These are phyloP conservation scores for Schoenoplectus tabernaemontani DNA, from an alignment of 202 grass and related monocot species.

Conservation along the genomic window DNA sequence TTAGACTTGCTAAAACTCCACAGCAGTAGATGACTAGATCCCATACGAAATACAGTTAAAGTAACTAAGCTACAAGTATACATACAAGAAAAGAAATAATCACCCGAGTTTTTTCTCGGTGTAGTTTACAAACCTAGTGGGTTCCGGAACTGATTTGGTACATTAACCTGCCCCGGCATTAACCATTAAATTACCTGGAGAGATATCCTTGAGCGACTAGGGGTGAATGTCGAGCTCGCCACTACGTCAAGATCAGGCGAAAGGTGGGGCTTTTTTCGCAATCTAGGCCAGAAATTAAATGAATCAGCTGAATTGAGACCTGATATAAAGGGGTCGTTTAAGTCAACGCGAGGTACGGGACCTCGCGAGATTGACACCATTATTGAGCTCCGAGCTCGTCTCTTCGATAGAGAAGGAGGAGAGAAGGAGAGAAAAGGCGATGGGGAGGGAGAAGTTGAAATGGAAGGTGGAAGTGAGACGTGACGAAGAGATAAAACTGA, in stretches of 20 bases:
- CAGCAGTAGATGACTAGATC: no score
- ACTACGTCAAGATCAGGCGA: neutral
- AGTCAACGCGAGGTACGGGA: neutral
- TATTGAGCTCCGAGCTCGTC: neutral
- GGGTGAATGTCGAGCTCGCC: neutral
- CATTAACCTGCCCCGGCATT: neutral
- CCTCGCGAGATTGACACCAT: neutral
- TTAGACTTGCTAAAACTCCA: neutral
- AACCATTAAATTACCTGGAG: neutral
- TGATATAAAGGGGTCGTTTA: neutral
- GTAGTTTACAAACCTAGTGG: neutral
- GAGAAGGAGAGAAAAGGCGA: no score
- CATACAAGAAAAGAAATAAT: neutral
- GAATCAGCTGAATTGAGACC: neutral
- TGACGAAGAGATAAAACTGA: no score
- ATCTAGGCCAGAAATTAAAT: neutral
- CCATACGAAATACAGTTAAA: no score
- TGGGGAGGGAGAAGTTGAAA: neutral
- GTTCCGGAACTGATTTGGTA: neutral
- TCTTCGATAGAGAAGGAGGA: neutral
- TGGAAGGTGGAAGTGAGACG: neutral
- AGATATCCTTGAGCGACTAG: neutral
- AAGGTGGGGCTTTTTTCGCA: neutral
- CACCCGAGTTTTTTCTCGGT: neutral
- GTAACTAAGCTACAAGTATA: neutral